Percentiles rank a stretch among this genome's conserved stretches.
phyloP scores from a whole-genome alignment of 192 early-diverging fungal genomes.

The Glomus cerebriforme region DNA sequence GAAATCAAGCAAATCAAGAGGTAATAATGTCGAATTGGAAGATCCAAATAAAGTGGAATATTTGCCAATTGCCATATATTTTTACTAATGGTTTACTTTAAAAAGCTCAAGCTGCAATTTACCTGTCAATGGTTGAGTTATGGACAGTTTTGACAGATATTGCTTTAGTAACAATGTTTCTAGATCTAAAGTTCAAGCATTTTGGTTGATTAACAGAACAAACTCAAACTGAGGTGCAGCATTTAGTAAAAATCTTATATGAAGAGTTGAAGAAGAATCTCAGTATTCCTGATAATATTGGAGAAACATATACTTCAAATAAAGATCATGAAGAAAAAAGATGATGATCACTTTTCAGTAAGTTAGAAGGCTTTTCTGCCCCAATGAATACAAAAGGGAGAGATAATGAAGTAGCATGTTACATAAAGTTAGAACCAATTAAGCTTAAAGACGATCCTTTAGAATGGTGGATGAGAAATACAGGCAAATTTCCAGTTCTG shows the following conservation, averaged over 20 bases:
- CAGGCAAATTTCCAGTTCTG: not conserved
- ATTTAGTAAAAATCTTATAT: slow-evolving; percentile 16
- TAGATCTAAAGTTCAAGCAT: not conserved
- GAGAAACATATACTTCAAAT: not conserved
- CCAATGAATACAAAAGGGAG: not conserved
- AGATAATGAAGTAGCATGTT: not conserved
- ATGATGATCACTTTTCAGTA: not conserved
- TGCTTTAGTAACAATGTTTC: not conserved
- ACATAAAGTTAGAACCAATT: not conserved
- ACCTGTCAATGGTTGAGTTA: not conserved
- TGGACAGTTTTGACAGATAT: not conserved
- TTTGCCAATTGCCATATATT: not conserved
- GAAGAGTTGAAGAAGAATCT: not conserved
- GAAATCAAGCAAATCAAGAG: too few relatives aligned
- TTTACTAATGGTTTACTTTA: not conserved
- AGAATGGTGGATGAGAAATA: not conserved
- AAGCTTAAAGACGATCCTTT: slow-evolving; percentile 1
- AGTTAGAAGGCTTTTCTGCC: not conserved
- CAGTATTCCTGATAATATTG: not conserved
- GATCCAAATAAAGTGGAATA: not conserved
- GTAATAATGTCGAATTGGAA: too few relatives aligned
- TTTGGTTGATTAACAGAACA: not conserved
- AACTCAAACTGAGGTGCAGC: not conserved
- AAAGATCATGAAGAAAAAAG: not conserved
- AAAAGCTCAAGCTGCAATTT: slow-evolving; percentile 1